A percentile compares a stretch with the other conserved stretches of the same genome.
Evolutionary conservation across 768 basidiomycete species (phyloP).

Genomic region (Lactifluus rugatus): DNA sequence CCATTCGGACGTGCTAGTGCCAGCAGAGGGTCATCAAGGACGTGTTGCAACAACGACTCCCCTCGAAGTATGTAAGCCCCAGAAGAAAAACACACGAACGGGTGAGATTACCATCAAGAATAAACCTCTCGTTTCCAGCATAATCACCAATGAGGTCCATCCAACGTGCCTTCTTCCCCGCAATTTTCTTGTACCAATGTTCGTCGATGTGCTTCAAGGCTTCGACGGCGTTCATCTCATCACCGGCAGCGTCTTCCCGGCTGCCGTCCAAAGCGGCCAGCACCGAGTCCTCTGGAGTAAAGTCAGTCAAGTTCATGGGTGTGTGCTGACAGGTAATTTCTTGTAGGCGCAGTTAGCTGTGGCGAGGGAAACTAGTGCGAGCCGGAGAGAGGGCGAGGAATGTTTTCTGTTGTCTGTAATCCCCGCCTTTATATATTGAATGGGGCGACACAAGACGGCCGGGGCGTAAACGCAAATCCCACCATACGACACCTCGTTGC

Average conservation of each 20-base stretch:
- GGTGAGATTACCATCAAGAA: slow-evolving; percentile 46
- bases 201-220: slow-evolving; percentile 28
- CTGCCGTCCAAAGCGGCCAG: neutral
- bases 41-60: slow-evolving; percentile 48
- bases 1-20: slow-evolving; percentile 42
- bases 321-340: neutral
- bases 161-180: slow-evolving; percentile 36
- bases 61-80: slow-evolving; percentile 30
- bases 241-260: neutral
- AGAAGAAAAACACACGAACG: neutral
- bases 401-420: neutral
- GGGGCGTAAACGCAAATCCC: neutral
- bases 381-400: neutral
- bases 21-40: slow-evolving; percentile 53
- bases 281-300: neutral
- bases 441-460: neutral
- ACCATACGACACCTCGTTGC: neutral
- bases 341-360: neutral
- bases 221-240: slow-evolving; percentile 2
- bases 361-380: neutral
- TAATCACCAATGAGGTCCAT: slow-evolving; percentile 70
- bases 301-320: neutral
- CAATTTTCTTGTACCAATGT: slow-evolving; percentile 31
- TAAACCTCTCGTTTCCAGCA: slow-evolving; percentile 54
- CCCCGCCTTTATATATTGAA: neutral